These are phyloP conservation scores for Fusarium miscanthi DNA, from an alignment of 2,329 filamentous ascomycete genomes.

Conservation along the genomic window DNA sequence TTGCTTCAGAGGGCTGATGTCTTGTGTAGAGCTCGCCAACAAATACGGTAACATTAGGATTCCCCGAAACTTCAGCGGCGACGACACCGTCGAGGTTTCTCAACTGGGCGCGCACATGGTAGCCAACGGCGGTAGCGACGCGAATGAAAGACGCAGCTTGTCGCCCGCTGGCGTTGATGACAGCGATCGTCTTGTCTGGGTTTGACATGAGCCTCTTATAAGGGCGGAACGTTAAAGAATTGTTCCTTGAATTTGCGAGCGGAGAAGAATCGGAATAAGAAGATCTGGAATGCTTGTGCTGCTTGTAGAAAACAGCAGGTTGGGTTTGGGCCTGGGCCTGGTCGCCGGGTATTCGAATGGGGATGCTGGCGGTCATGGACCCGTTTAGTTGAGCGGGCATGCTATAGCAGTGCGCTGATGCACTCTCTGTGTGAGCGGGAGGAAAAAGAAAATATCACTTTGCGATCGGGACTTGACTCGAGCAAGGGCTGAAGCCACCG, in stretches of 20 bases:
- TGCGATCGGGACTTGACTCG: constrained; percentile 24
- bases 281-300: constrained; percentile 71
- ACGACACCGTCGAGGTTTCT: constrained; percentile 88
- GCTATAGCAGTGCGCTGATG: constrained; percentile 43
- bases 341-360: constrained; percentile 53
- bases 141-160: constrained; percentile 96
- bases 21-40: constrained; percentile 72
- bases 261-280: constrained; percentile 71
- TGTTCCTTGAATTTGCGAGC: constrained; percentile 65
- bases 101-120: constrained; percentile 91
- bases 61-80: constrained; percentile 82
- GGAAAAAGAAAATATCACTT: constrained; percentile 35
- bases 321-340: constrained; percentile 39
- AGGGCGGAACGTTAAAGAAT: constrained; percentile 70
- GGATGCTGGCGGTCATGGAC: constrained; percentile 52
- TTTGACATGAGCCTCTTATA: constrained; percentile 68
- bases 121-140: constrained; percentile 92
- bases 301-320: constrained; percentile 51
- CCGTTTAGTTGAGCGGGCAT: constrained; percentile 56
- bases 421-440: constrained; percentile 31
- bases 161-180: constrained; percentile 95
- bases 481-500: constrained; percentile 33
- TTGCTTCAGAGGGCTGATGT: constrained; percentile 61
- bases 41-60: constrained; percentile 79
- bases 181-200: constrained; percentile 83